Evolutionary conservation across 495 filamentous ascomycete species (phyloP).

Genomic region (Corynascus novoguineensis): DNA sequence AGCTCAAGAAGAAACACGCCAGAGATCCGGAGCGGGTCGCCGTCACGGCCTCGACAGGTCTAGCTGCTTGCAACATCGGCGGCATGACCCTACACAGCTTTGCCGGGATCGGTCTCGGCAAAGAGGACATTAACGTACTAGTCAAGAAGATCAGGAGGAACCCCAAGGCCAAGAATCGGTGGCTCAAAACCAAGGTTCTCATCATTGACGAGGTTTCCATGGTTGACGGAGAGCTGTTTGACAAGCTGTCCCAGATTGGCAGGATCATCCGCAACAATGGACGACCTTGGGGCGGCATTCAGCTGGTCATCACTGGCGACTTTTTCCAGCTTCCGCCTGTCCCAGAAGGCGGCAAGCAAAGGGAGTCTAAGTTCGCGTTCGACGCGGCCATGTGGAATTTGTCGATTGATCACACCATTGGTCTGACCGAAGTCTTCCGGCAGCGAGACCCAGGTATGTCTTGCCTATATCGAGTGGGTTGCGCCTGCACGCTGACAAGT

Average conservation of each 20-base stretch:
- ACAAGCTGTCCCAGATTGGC: slow-evolving; percentile 91
- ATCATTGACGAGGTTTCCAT: slow-evolving; percentile 96
- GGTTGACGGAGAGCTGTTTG: slow-evolving; percentile 95
- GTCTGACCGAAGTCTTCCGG: slow-evolving; percentile 91
- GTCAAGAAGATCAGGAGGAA: slow-evolving; percentile 91
- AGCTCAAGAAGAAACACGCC: slow-evolving; percentile 67
- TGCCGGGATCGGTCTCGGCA: slow-evolving; percentile 89
- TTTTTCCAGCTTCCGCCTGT: slow-evolving; percentile 97
- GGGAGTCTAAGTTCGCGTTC: slow-evolving; percentile 80
- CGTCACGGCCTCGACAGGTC: slow-evolving; percentile 90
- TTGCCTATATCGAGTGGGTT: neutral
- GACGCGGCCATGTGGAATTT: slow-evolving; percentile 87
- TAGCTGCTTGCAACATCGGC: slow-evolving; percentile 94
- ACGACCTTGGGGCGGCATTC: slow-evolving; percentile 89
- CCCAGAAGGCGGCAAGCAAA: slow-evolving; percentile 57
- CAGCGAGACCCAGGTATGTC: slow-evolving; percentile 76
- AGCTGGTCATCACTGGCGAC: slow-evolving; percentile 91
- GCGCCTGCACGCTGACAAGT: slow-evolving; percentile 15
- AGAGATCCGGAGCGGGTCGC: slow-evolving; percentile 76
- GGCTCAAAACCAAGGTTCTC: slow-evolving; percentile 80
- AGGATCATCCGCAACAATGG: slow-evolving; percentile 76
- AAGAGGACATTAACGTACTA: slow-evolving; percentile 74
- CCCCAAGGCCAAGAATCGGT: slow-evolving; percentile 77
- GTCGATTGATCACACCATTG: slow-evolving; percentile 91
- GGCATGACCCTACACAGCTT: slow-evolving; percentile 96